Conservation (phyloP, 1,284 basidiomycete species). For the Tetrapyrgos nigripes region DNA sequence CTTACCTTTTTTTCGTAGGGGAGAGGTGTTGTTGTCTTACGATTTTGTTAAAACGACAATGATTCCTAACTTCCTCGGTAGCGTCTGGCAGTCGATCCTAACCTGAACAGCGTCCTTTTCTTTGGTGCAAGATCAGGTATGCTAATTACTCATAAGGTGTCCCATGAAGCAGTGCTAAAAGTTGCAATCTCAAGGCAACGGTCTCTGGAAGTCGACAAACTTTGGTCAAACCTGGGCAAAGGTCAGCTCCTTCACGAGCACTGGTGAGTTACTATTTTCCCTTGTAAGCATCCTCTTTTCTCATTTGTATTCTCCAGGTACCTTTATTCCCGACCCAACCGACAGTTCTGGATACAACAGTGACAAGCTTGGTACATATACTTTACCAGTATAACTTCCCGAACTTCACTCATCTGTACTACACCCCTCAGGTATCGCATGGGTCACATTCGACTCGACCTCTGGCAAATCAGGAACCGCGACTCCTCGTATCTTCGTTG, state of each 20-base stretch:
- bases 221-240: conserved; percentile 62
- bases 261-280: conserved; percentile 42
- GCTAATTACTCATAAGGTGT: neutral
- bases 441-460: conserved; percentile 69
- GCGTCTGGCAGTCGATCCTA: conserved; percentile 69
- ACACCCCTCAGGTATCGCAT: conserved; percentile 49
- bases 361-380: conserved; percentile 50
- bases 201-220: conserved; percentile 58
- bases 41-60: neutral
- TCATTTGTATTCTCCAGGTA: conserved; percentile 41
- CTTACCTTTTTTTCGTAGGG: conserved; percentile 30
- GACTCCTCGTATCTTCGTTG: conserved; percentile 71
- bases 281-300: neutral
- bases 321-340: conserved; percentile 59
- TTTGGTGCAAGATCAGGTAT: conserved; percentile 14
- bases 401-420: neutral
- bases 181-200: neutral
- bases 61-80: conserved; percentile 26
- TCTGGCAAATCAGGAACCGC: conserved; percentile 57
- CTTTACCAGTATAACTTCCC: neutral
- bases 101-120: conserved; percentile 45
- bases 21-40: conserved; percentile 36
- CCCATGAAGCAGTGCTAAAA: neutral
- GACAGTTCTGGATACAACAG: conserved; percentile 63
- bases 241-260: conserved; percentile 60